phyloP scores from a whole-genome alignment of 805 yeast species.

The Candida glaebosa region DNA sequence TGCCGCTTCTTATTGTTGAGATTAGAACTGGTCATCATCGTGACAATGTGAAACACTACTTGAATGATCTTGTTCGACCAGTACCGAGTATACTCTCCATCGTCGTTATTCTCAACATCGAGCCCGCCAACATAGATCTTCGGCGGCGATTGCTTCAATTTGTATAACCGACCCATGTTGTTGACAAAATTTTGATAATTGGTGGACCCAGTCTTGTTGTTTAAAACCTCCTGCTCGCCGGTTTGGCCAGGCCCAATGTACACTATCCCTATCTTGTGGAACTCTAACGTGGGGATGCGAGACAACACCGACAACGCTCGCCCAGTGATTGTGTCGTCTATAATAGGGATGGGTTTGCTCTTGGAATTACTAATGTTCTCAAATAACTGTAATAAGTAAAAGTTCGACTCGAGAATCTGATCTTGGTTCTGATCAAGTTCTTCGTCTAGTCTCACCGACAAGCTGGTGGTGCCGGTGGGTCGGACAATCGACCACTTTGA shows the following conservation, averaged over 20 bases:
- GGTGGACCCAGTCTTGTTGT: conserved; percentile 61
- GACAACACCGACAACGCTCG: conserved; percentile 62
- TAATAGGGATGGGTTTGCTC: conserved; percentile 47
- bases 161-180: conserved; percentile 58
- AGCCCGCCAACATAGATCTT: conserved; percentile 70
- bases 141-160: conserved; percentile 45
- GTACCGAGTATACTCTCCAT: conserved; percentile 71
- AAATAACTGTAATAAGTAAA: conserved; percentile 49
- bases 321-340: conserved; percentile 43
- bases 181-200: conserved; percentile 58
- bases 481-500: conserved; percentile 52
- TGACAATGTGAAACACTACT: conserved; percentile 72
- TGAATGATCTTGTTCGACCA: conserved; percentile 74
- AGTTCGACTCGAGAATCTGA: conserved; percentile 32
- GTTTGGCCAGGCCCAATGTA: conserved; percentile 70
- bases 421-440: conserved; percentile 1
- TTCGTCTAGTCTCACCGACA: conserved; percentile 42
- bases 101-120: conserved; percentile 63
- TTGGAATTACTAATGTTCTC: conserved; percentile 35
- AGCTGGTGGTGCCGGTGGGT: conserved; percentile 61
- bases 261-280: conserved; percentile 73
- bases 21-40: conserved; percentile 66
- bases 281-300: conserved; percentile 71
- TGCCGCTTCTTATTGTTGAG: conserved; percentile 70
- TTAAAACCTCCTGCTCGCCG: conserved; percentile 59